Evolutionary conservation across 2,329 filamentous ascomycete genomes (phyloP).

Genomic region (Diplodia scrobiculata): DNA sequence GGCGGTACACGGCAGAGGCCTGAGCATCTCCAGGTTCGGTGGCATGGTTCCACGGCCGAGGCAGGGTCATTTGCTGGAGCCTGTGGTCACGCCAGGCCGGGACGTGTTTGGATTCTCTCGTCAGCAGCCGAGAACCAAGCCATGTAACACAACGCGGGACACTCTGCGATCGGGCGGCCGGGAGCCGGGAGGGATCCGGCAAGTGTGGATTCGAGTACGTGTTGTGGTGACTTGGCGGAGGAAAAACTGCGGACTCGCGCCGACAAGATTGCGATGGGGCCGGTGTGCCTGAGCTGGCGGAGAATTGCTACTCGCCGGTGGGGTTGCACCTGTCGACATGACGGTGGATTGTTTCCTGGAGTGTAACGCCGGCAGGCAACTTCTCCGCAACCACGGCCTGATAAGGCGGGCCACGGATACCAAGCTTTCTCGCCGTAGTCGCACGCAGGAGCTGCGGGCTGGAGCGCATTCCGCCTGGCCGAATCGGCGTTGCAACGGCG

Average conservation of each 20-base stretch:
- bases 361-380: slow-evolving; percentile 9
- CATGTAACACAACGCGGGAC: slow-evolving; percentile 23
- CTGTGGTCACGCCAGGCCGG: slow-evolving; percentile 7
- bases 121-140: slow-evolving; percentile 15
- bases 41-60: slow-evolving; percentile 18
- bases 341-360: background rate
- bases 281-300: slow-evolving; percentile 9
- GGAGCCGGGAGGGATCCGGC: background rate
- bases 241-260: slow-evolving; percentile 11
- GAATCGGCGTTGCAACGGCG: slow-evolving; percentile 9
- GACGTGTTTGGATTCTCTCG: background rate
- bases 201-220: slow-evolving; percentile 13
- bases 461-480: slow-evolving; percentile 1
- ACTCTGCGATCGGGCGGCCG: slow-evolving; percentile 1
- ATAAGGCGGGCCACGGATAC: slow-evolving; percentile 21
- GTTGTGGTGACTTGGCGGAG: slow-evolving; percentile 8
- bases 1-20: slow-evolving; percentile 6
- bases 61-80: background rate
- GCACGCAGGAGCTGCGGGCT: background rate
- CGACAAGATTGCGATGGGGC: slow-evolving; percentile 1
- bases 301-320: background rate
- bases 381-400: slow-evolving; percentile 12
- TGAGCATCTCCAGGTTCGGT: background rate
- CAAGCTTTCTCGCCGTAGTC: slow-evolving; percentile 8
- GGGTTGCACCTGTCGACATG: slow-evolving; percentile 5